Conservation (phyloP, 495 filamentous ascomycete genomes). For the Aspergillus mulundensis region DNA sequence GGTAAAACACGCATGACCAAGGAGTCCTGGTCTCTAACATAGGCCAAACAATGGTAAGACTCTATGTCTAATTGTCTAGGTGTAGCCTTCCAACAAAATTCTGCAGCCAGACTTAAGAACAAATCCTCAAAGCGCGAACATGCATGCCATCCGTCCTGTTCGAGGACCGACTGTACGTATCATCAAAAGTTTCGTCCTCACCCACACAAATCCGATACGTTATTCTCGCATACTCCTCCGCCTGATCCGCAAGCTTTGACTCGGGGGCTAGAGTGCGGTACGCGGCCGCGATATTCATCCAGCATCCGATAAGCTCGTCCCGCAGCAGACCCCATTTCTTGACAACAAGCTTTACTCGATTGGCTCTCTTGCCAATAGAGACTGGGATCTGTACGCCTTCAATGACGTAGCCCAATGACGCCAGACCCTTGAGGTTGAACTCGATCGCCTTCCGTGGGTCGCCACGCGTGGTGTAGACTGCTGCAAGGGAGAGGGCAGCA, state of each 20-base stretch:
- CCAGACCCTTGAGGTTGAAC: conserved; percentile 26
- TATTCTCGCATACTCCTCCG: conserved; percentile 30
- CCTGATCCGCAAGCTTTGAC: conserved; percentile 17
- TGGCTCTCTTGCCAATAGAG: background rate
- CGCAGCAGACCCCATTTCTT: conserved; percentile 38
- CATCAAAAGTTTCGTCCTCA: conserved; percentile 40
- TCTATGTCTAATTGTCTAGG: too few species aligned
- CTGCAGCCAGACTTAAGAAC: background rate
- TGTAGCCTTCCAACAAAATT: background rate
- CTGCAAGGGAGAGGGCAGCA: conserved; percentile 27
- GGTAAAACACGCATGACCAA: too few species aligned
- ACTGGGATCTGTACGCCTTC: conserved; percentile 26
- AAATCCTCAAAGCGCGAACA: background rate
- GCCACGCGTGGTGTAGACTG: conserved; percentile 4
- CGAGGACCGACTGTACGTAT: conserved; percentile 20
- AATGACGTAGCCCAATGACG: conserved; percentile 40
- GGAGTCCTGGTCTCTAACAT: too few species aligned
- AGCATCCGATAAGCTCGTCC: conserved; percentile 27
- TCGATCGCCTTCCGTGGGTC: conserved; percentile 22
- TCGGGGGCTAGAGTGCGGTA: conserved; percentile 27
- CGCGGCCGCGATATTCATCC: conserved; percentile 29
- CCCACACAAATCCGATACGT: conserved; percentile 39
- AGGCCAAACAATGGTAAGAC: too few species aligned
- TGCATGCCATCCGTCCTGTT: background rate
- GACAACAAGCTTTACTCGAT: conserved; percentile 21